Base-by-base conservation (phyloP, 2,329 filamentous ascomycete genomes). In the Penicillium capsulatum region DNA sequence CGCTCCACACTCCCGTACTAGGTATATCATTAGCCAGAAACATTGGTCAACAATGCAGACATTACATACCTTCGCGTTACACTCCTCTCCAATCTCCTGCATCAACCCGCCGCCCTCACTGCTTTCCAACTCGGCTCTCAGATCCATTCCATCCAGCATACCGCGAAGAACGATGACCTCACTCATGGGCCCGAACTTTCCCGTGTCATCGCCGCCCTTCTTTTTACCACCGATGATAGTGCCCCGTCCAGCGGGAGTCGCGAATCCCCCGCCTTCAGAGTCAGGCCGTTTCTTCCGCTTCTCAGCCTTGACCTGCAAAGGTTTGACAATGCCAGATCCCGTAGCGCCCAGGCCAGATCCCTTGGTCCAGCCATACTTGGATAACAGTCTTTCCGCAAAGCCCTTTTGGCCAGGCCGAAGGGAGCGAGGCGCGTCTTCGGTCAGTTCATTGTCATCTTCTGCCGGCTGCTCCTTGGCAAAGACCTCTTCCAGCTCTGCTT, bases 31-130 rank as follows among this genome's bases (percentile, higher is more conserved):
- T 16, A 41, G 17, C 14, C 7, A 16, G 15, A 32, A 35, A 31
- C 3, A 35, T 31, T 3, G 2, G 11, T 34, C 19, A 13, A 24
- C 9, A 15, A 22, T 15, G 24, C 3, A 24, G 15, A 31, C 7
- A 10, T 3, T n/a, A 48, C 59, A 50, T 58, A 83, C 79, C 74
- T 90, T 89, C 50, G 87, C 80, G 34, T 82, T 83, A 64, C 94
- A 96, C 60, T 94, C 87, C 58, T 96, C 87, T 5, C 92, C 92
- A 64, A 98, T 96, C 63, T 96, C 90, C 68, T 97, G 91, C 53
- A 91, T 83, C 35, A 98, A 69, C 10, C 76, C 75, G 9, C 72
- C 73, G 38, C 75, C 75, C 22, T 79, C 75, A 13, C 70, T 67
- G 9, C 74, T 68, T 43, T 82, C 78, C 34, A 95, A 79, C 63